These are phyloP conservation scores for Paragyromitra xinjiangensis DNA, from an alignment of 495 filamentous ascomycete species.

Conservation along the genomic window DNA sequence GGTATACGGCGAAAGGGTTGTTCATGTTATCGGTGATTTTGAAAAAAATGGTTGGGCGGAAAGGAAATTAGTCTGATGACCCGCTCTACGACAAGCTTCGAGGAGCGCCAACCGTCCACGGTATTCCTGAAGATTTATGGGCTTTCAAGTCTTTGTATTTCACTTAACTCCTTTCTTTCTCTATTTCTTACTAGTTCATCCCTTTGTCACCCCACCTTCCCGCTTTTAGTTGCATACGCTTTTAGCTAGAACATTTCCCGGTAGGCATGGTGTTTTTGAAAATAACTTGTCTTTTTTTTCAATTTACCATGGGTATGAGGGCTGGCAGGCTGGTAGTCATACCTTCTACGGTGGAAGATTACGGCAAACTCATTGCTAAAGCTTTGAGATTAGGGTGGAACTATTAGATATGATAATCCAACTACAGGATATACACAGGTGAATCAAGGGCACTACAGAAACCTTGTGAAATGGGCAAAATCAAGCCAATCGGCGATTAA, in stretches of 20 bases:
- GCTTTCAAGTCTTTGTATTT: constrained; percentile 4
- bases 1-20: not conserved
- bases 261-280: not conserved
- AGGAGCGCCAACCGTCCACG: not conserved
- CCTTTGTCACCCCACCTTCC: not conserved
- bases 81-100: not conserved
- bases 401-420: no score
- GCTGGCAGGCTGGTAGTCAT: not conserved
- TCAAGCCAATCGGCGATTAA: no score
- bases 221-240: not conserved
- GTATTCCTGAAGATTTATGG: constrained; percentile 2
- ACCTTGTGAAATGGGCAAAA: no score
- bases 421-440: no score
- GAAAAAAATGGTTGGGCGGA: not conserved
- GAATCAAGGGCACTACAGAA: no score
- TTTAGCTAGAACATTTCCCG: not conserved
- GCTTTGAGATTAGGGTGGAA: no score
- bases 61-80: constrained; percentile 12
- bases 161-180: not conserved
- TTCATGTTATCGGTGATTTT: not conserved
- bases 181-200: not conserved
- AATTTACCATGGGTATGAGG: not conserved
- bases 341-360: not conserved
- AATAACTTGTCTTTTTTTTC: not conserved
- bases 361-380: not conserved